Evolutionary conservation across 176 grass and related monocot genomes (phyloP).

Genomic region (Zizania latifolia): DNA sequence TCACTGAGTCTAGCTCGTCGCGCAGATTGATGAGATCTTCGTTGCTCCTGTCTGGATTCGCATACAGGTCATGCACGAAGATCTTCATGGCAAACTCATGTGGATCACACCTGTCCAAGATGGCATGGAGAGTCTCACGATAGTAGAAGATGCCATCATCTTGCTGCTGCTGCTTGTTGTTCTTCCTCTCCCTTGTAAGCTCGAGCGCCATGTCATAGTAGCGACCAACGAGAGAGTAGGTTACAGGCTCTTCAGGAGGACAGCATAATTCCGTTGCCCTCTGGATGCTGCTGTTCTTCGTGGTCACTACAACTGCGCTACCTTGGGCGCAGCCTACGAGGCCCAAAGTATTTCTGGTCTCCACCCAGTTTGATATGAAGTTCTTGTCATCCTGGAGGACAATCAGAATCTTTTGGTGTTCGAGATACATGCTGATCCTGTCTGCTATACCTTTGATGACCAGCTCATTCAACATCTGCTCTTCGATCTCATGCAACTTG

Average conservation of each 20-base stretch:
- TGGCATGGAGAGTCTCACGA: not conserved
- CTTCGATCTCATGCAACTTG: no score
- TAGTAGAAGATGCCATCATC: not conserved
- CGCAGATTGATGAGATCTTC: not conserved
- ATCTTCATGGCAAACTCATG: conserved; percentile 11
- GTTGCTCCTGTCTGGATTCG: not conserved
- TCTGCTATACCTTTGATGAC: not conserved
- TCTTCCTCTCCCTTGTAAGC: not conserved
- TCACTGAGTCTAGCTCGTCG: not conserved
- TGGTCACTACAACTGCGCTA: not conserved
- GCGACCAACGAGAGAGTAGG: not conserved
- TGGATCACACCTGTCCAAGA: not conserved
- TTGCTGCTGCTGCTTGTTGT: not conserved
- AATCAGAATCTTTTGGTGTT: not conserved
- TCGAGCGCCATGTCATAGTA: not conserved
- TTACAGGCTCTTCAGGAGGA: not conserved
- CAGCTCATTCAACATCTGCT: no score
- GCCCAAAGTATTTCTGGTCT: not conserved
- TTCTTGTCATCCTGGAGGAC: not conserved
- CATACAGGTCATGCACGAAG: not conserved
- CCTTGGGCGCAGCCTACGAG: not conserved
- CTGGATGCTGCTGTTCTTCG: not conserved
- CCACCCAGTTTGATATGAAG: not conserved
- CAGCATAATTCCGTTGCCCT: not conserved
- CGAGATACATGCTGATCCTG: not conserved